A percentile compares a stretch with the other conserved stretches of the same genome.
Evolutionary conservation across 2,329 filamentous ascomycete species (phyloP).

Genomic region (Hymenoscyphus salicellus): DNA sequence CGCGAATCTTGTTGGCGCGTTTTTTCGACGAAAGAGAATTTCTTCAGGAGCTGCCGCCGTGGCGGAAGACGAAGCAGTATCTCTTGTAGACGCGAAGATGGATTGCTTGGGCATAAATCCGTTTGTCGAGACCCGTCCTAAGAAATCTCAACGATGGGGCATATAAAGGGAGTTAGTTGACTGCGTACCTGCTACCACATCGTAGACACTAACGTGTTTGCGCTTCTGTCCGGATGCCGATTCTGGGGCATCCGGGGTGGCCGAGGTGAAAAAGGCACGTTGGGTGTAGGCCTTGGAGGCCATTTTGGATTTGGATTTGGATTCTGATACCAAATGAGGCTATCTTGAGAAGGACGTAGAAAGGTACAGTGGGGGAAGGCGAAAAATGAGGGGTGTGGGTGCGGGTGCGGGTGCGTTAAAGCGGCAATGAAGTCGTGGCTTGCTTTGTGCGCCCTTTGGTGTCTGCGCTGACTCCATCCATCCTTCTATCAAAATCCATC

Average conservation of each 20-base stretch:
- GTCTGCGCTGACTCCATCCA: neutral
- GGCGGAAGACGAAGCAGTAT: slow-evolving; percentile 33
- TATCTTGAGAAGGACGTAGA: neutral
- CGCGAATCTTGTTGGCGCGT: slow-evolving; percentile 64
- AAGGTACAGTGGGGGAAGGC: neutral
- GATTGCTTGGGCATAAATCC: slow-evolving; percentile 40
- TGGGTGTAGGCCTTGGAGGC: slow-evolving; percentile 29
- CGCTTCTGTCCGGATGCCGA: slow-evolving; percentile 10
- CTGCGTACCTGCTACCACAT: slow-evolving; percentile 65
- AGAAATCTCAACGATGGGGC: slow-evolving; percentile 17
- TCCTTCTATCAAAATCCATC: no score
- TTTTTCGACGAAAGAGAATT: slow-evolving; percentile 62
- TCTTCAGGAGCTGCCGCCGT: slow-evolving; percentile 62
- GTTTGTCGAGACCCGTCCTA: slow-evolving; percentile 42
- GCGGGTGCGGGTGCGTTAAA: neutral
- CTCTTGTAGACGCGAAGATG: slow-evolving; percentile 29
- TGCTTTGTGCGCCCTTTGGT: neutral
- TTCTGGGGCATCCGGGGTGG: slow-evolving; percentile 7
- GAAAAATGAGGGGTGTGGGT: no score
- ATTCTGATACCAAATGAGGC: neutral
- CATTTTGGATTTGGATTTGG: slow-evolving; percentile 17
- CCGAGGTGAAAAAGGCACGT: slow-evolving; percentile 19
- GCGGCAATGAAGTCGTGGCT: neutral
- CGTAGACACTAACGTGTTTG: slow-evolving; percentile 60
- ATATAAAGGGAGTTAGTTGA: neutral